phyloP scores from a whole-genome alignment of 441 rosid species.

The Populus trichocarpa region DNA sequence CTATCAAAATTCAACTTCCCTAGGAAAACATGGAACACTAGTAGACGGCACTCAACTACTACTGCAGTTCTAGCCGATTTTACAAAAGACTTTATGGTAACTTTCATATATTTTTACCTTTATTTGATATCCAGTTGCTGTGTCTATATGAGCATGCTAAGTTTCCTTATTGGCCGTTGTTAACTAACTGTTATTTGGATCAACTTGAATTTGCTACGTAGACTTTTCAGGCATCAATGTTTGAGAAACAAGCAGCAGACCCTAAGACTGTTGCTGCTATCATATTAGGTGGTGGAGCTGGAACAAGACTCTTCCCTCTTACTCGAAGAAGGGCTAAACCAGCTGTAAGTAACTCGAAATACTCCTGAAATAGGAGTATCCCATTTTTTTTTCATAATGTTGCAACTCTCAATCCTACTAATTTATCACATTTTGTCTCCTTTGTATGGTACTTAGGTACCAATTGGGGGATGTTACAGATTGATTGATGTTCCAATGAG shows the following conservation, averaged over 20 bases:
- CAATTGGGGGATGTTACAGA: constrained; percentile 88
- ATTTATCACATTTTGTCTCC: background rate
- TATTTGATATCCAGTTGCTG: background rate
- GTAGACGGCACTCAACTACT: constrained; percentile 23
- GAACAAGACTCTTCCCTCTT: constrained; percentile 78
- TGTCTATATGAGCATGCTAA: background rate
- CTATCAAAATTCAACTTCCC: constrained; percentile 18
- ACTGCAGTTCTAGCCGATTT: constrained; percentile 49
- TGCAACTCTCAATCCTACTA: constrained; percentile 1
- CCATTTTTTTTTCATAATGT: background rate
- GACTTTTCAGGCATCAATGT: constrained; percentile 34
- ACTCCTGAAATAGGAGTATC: background rate
- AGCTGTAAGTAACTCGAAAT: constrained; percentile 49
- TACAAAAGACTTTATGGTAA: constrained; percentile 49
- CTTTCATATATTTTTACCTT: background rate
- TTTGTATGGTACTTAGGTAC: constrained; percentile 47
- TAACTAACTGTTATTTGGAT: background rate
- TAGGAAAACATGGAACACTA: constrained; percentile 18
- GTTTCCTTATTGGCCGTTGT: background rate
- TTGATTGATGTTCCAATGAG: constrained; percentile 87
- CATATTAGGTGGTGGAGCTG: constrained; percentile 91
- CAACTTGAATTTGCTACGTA: constrained; percentile 26
- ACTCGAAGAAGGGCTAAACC: constrained; percentile 81
- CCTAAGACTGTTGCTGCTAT: constrained; percentile 83
- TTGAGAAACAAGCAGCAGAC: constrained; percentile 47